Evolutionary conservation across 768 basidiomycete genomes (phyloP).

Genomic region (Lentinula lateritia): DNA sequence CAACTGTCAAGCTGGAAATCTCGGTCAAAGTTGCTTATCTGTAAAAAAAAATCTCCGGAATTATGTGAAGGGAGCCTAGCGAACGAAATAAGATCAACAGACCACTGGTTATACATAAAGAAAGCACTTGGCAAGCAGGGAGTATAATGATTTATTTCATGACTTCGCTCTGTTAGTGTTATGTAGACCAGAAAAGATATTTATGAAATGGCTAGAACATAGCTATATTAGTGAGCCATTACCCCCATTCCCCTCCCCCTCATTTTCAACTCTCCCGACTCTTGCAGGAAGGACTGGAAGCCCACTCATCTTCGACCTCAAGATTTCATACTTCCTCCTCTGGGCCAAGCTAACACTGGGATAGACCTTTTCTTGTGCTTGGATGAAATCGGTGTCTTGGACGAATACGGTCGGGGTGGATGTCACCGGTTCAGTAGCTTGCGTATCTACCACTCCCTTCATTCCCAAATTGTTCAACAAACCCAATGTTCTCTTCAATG

Average conservation of each 20-base stretch:
- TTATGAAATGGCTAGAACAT: no score
- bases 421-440: constrained; percentile 9
- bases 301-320: constrained; percentile 65
- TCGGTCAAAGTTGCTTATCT: no score
- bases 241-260: constrained; percentile 17
- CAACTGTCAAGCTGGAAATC: no score
- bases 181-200: no score
- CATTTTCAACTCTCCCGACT: constrained; percentile 36
- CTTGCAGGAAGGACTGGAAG: constrained; percentile 62
- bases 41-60: no score
- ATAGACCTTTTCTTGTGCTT: constrained; percentile 72
- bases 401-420: constrained; percentile 39
- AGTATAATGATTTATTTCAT: no score
- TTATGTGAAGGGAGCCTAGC: no score
- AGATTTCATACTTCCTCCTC: constrained; percentile 73
- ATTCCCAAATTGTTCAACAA: constrained; percentile 55
- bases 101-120: no score
- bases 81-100: no score
- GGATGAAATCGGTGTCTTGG: constrained; percentile 58
- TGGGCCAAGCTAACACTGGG: constrained; percentile 84
- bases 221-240: no score
- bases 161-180: no score
- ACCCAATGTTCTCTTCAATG: constrained; percentile 65
- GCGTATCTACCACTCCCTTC: constrained; percentile 5
- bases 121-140: no score